phyloP scores from a whole-genome alignment of 768 basidiomycete species.

The Erythrobasidium yunnanense region DNA sequence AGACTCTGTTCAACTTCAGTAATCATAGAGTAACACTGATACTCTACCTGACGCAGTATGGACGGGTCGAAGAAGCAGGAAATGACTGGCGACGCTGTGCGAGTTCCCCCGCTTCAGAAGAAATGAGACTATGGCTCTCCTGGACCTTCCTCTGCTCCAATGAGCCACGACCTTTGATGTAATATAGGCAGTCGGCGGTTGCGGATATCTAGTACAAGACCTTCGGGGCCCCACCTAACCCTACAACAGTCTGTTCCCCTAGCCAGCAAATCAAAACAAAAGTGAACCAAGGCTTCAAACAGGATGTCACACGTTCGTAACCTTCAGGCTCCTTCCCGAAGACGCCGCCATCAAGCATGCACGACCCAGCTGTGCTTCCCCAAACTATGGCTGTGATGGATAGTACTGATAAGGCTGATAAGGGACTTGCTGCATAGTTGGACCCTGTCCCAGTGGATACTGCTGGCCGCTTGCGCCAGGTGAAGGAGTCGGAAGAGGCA shows the following conservation, averaged over 20 bases:
- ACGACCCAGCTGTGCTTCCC: too few species aligned
- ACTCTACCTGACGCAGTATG: background rate
- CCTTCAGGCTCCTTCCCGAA: background rate
- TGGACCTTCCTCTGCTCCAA: background rate
- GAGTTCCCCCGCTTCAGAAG: conserved; percentile 7
- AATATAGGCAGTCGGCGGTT: background rate
- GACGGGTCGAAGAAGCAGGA: background rate
- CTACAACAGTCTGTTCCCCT: too few species aligned
- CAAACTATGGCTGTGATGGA: too few species aligned
- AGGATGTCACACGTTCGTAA: background rate
- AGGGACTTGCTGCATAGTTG: too few species aligned
- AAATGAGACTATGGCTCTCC: background rate
- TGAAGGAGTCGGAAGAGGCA: background rate
- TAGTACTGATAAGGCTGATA: too few species aligned
- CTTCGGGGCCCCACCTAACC: too few species aligned
- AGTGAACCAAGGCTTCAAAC: background rate
- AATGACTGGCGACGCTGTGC: conserved; percentile 15
- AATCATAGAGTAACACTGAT: background rate
- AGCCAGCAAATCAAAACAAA: background rate
- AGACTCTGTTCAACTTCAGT: background rate
- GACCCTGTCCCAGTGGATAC: background rate
- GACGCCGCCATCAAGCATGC: too few species aligned
- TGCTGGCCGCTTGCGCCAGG: background rate
- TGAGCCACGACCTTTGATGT: background rate
- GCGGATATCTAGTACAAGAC: background rate